Evolutionary conservation across 2,329 filamentous ascomycete genomes (phyloP), one percentile per base, ranked within the genome.

Genomic region (Geosmithia flava): DNA sequence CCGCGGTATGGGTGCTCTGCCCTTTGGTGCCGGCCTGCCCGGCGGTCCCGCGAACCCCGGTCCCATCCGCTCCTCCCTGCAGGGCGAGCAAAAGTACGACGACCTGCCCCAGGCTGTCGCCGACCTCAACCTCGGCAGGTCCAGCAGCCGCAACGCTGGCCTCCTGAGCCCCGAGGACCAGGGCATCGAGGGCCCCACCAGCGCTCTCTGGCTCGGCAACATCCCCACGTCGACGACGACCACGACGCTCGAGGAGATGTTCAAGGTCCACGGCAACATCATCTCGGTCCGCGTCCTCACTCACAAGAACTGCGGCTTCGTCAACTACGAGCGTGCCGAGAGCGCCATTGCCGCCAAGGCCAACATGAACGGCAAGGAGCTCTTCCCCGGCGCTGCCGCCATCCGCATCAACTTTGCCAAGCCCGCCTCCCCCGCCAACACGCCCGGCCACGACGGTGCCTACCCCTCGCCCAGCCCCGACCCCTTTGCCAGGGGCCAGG

Each of bases 241-340:
- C 11, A 95, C 91, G 1, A 97, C 93, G 1, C 70, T 98, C 51
- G 88, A 88, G 49, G 89, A 94, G 54, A 95, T 97, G 69, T 98
- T 98, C 70, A 87, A 87, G 63, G 78, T 83, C n/a, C 95, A 93
- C 55, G 93, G 93, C 10, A 78, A 85, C 3, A 95, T 98, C 53
- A 76, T 93, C 54, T 96, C 91, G 3, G 91, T 88, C 27, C 80
- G 93, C 53, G 93, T 98, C 4, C 74, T 98, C 52, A 97, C 93
- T 1, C 89, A 98, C 72, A 98, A 98, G 75, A 97, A 95, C 67
- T 98, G 93, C 62, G 93, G 91, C 3, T 98, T 98, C 57, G 91
- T 98, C 61, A 98, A 98, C 66, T 98, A 95, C 59, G 89, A 97
- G 66, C 83, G 80, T 50, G 69, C 93, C 29, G 90, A 97, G 54